Evolutionary conservation across 345 rosid species (phyloP).

Genomic region (Atalantia buxifolia): DNA sequence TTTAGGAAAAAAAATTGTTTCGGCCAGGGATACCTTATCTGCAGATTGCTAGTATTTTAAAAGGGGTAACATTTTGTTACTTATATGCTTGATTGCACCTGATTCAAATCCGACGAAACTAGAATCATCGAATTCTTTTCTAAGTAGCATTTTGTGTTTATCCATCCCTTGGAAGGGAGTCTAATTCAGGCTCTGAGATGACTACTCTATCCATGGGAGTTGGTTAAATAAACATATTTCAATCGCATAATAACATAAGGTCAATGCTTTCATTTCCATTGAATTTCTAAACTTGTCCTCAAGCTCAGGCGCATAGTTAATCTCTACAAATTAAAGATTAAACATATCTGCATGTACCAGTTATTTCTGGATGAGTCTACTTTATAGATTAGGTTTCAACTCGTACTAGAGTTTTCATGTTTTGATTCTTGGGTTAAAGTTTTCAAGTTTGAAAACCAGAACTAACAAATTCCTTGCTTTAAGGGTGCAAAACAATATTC

Average conservation of each 20-base stretch:
- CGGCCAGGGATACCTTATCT: neutral
- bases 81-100: neutral
- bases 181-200: neutral
- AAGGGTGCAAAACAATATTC: neutral
- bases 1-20: neutral
- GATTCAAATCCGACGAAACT: neutral
- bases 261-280: neutral
- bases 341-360: neutral
- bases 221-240: neutral
- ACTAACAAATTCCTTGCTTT: neutral
- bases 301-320: neutral
- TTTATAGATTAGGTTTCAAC: neutral
- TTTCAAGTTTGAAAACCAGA: neutral
- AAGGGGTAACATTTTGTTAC: neutral
- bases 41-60: neutral
- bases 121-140: neutral
- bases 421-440: neutral
- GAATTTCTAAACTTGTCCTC: neutral
- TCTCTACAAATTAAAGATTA: neutral
- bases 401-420: neutral
- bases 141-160: neutral
- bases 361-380: neutral
- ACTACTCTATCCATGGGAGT: neutral
- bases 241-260: neutral
- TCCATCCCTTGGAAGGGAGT: neutral